Base-by-base conservation (phyloP, 2,329 filamentous ascomycete genomes). In the Kalmusia sp. region DNA sequence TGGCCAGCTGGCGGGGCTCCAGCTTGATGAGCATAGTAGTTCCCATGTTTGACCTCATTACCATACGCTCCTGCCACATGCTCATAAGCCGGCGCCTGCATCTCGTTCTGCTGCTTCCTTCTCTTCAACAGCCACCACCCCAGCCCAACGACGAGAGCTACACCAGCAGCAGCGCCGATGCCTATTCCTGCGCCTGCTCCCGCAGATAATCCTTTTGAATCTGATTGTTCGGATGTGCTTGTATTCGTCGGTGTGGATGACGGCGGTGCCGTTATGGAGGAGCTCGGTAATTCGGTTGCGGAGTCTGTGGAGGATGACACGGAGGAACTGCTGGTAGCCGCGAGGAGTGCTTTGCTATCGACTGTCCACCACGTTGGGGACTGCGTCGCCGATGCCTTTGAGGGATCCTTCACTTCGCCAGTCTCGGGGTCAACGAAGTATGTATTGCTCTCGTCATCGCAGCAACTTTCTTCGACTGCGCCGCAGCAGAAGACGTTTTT, bases 401-500 rank as follows among this genome's bases (percentile, higher is more conserved):
- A 44, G 6, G 40, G 40, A 17, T 44, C 22, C 22, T 44, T 44
- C 9, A 44, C 40, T 21, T 44, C 40, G 17, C 40, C 40, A 5
- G 27, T 44, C 3, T n/a, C 27, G 8, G 40, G 40, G 28, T 44
- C 40, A 4, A 44, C 40, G 40, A 44, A 44, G 11, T 21, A 44
- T 11, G 31, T 27, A 9, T 44, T 3, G 8, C 6, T n/a, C 12
- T 44, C 40, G 17, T 31, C 17, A 6, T 44, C 28, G 28, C 40
- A 44, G 28, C 40, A 44, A 2, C 5, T 3, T 9, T 31, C 6
- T 9, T 33, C 40, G 17, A 33, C 40, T 6, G 27, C 28, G 9
- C 40, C 40, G 40, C 40, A 44, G 27, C 40, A 44, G 40, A 33
- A 44, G 19, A 44, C 33, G 40, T 44, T 44, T 14, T 33, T 33